Evolutionary conservation across 768 basidiomycete genomes (phyloP), one percentile per base, ranked within the genome.

Genomic region (Phanerodontia chrysosporium): DNA sequence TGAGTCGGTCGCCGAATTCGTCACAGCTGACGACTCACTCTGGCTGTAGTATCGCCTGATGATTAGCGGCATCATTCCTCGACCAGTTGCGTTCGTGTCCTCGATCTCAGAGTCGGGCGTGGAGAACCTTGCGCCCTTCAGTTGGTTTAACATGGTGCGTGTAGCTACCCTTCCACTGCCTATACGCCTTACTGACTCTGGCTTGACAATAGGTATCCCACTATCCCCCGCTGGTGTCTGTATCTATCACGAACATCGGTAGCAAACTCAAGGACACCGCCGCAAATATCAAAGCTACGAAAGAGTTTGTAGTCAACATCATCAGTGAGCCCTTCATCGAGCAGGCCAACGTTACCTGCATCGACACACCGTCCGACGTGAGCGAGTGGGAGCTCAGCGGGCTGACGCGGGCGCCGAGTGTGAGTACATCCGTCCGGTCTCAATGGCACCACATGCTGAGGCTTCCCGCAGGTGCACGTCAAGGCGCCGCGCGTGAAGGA

Each of bases 221-320:
- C 67, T 78, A 87, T 58, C 89, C 89, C 2, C 85, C 89, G 0
- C 73, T 86, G 58, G 64, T 92, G 62, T 83, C 82, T 70, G 65
- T 91, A 49, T 85, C 84, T 6, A 83, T 87, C 67, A 74, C 75
- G 25, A 65, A 79, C 46, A 75, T 75, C 22, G 73, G 71, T 42
- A 73, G 73, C 27, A 70, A 73, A 35, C 75, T 77, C 39, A 83
- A 85, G 67, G 86, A 90, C 66, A 86, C 85, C 18, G 77, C 82
- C 51, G 76, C 79, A 59, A 91, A 91, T 61, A 86, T 90, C 61
- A 70, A 80, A 51, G 73, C 75, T 0, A 86, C 82, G 16, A 84
- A 83, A 60, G 78, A 87, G 66, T 92, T 92, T 70, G 84, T 83
- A 8, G 81, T 86, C 51, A 87, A 83, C 65, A 83, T 88, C 54